Conservation (phyloP, 352 stramenopile species). For the Albugo candida region DNA sequence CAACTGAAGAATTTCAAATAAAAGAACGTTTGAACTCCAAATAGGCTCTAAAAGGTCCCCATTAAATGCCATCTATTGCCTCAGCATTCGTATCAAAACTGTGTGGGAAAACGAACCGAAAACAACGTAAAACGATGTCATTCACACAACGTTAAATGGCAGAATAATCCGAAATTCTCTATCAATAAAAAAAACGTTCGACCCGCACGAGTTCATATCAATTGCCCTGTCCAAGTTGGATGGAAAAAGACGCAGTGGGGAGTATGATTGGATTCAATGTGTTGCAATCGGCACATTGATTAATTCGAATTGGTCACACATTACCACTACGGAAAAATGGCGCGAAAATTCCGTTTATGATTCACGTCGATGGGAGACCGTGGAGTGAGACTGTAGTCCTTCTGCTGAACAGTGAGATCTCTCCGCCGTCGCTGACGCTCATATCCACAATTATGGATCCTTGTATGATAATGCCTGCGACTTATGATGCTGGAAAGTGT, state of each 20-base stretch:
- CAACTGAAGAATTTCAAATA: conserved; percentile 36
- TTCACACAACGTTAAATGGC: conserved; percentile 54
- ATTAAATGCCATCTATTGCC: conserved; percentile 40
- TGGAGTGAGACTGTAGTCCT: conserved; percentile 79
- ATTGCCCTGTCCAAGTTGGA: conserved; percentile 63
- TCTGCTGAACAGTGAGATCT: conserved; percentile 43
- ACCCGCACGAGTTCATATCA: conserved; percentile 53
- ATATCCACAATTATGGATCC: conserved; percentile 53
- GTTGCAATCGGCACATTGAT: conserved; percentile 11
- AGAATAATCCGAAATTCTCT: conserved; percentile 74
- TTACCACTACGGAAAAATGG: too few relatives aligned
- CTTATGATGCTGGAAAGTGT: conserved; percentile 57
- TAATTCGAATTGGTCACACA: not conserved
- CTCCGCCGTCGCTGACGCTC: conserved; percentile 40
- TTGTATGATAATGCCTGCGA: conserved; percentile 80
- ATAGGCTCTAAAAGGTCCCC: conserved; percentile 64
- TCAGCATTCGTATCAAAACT: conserved; percentile 41
- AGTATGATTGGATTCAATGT: conserved; percentile 85
- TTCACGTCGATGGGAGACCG: conserved; percentile 42
- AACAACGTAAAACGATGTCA: conserved; percentile 41
- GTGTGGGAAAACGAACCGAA: conserved; percentile 59
- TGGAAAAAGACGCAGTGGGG: conserved; percentile 68
- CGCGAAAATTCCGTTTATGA: conserved; percentile 5
- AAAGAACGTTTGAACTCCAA: conserved; percentile 73
- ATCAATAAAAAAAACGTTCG: conserved; percentile 53